phyloP scores from a whole-genome alignment of 1,284 basidiomycete species.

The Omphalotus olearius region DNA sequence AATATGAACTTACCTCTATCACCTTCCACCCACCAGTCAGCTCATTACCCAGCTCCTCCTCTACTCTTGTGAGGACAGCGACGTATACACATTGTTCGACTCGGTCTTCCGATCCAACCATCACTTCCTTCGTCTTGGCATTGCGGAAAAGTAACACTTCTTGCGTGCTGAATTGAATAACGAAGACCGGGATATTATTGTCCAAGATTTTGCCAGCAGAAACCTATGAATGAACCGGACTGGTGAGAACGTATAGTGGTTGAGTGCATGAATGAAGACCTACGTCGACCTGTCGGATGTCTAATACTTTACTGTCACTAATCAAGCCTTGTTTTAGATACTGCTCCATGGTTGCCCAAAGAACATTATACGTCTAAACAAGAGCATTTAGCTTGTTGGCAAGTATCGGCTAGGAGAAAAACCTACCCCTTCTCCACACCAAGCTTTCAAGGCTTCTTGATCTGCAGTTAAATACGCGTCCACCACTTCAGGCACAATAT shows the following conservation, averaged over 20 bases:
- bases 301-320: constrained; percentile 88
- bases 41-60: constrained; percentile 85
- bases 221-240: constrained; percentile 38
- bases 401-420: constrained; percentile 2
- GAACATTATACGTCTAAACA: constrained; percentile 85
- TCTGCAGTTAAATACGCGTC: constrained; percentile 94
- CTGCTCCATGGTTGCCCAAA: constrained; percentile 97
- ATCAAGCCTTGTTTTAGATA: constrained; percentile 88
- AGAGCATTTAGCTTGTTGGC: background rate
- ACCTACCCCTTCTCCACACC: constrained; percentile 95
- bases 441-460: constrained; percentile 78
- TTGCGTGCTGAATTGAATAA: constrained; percentile 93
- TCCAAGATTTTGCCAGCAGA: constrained; percentile 85
- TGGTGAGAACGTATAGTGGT: background rate
- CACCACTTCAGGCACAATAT: constrained; percentile 96
- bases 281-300: constrained; percentile 94
- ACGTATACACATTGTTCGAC: constrained; percentile 95
- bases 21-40: constrained; percentile 98
- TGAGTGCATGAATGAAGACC: constrained; percentile 25
- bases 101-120: constrained; percentile 83
- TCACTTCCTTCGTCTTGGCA: constrained; percentile 80
- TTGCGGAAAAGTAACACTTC: constrained; percentile 93
- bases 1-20: constrained; percentile 70
- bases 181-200: constrained; percentile 78
- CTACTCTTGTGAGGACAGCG: constrained; percentile 85